phyloP scores from a whole-genome alignment of 2,329 filamentous ascomycete species.

The Huntiella abstrusa region DNA sequence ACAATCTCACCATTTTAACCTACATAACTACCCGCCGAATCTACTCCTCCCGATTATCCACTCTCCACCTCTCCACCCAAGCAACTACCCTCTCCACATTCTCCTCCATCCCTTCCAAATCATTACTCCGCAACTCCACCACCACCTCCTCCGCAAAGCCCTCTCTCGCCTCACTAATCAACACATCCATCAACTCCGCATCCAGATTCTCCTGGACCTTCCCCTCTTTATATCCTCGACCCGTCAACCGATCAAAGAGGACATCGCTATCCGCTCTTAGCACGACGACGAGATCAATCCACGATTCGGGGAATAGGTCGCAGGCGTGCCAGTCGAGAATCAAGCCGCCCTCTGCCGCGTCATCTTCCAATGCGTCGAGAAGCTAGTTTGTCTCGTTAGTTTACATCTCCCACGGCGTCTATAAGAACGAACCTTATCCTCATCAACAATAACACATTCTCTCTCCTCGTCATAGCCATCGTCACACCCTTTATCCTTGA shows the following conservation, averaged over 20 bases:
- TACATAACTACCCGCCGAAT: no score
- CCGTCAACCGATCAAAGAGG: slow-evolving; percentile 67
- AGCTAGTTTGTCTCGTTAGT: slow-evolving; percentile 30
- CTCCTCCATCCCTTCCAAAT: slow-evolving; percentile 64
- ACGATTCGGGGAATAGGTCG: slow-evolving; percentile 79
- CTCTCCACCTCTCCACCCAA: slow-evolving; percentile 32
- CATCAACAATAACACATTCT: slow-evolving; percentile 82
- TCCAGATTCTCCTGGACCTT: slow-evolving; percentile 96
- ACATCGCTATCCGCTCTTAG: slow-evolving; percentile 61
- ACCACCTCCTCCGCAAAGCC: slow-evolving; percentile 75
- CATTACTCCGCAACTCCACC: slow-evolving; percentile 71
- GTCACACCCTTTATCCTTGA: slow-evolving; percentile 73
- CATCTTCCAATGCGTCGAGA: slow-evolving; percentile 73
- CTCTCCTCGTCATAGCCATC: slow-evolving; percentile 76
- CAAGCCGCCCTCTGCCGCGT: slow-evolving; percentile 59
- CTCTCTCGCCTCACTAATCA: slow-evolving; percentile 77
- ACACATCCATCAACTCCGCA: slow-evolving; percentile 90
- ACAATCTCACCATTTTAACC: background rate
- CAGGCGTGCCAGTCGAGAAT: slow-evolving; percentile 98
- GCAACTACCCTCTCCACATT: slow-evolving; percentile 69
- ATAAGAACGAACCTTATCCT: slow-evolving; percentile 54
- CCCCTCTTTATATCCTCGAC: slow-evolving; percentile 63
- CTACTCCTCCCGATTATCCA: background rate
- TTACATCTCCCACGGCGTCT: background rate
- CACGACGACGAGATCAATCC: slow-evolving; percentile 91